Base-by-base conservation (phyloP, 352 stramenopile genomes). In the Pythium brachiatum region DNA sequence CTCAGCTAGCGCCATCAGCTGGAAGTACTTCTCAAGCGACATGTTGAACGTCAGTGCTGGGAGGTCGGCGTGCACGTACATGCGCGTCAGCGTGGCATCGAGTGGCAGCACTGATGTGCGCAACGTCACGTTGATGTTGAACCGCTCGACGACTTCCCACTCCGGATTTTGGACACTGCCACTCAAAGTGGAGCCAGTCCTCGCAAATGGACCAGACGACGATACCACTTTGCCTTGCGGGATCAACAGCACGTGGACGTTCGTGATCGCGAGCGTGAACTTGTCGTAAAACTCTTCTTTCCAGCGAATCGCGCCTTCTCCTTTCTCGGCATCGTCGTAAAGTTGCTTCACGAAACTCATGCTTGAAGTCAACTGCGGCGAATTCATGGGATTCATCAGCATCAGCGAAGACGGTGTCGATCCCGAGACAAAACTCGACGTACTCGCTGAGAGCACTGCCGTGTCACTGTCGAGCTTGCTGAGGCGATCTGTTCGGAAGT, bases 231-330 rank as follows among this genome's bases (percentile, higher is more conserved):
- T 68, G 15, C 81, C 84, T 46, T 89, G 85, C 21, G 87, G 87
- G 44, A 96, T 78, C 48, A 96, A 60, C 0, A 94, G 71, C 9
- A 94, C 79, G 56, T 96, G 82, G 54, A 96, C 74, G 58, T 96
- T 94, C 31, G 82, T 85, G 43, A 96, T 64, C 5, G 82, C 85
- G 21, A 94, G 70, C 23, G 78, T 89, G 64, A 96, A 96, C 67
- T 94, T 96, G 73, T 96, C 87, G 62, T 96, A 96, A 55, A 96
- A 96, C 47, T 94, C 87, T 66, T 96, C 87, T 53, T 96, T 96
- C 87, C 87, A 96, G 20, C 83, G 87, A 63, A 93, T 89, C 7
- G 85, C 83, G 0, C 83, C 83, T 70, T 96, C 83, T 23, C 86
- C 87, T 65, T 75, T 82, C 50, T 96, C 87, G 2, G 82, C 83